Base-by-base conservation (phyloP, 2,329 filamentous ascomycete genomes). In the Coccinonectria pachysandricola region DNA sequence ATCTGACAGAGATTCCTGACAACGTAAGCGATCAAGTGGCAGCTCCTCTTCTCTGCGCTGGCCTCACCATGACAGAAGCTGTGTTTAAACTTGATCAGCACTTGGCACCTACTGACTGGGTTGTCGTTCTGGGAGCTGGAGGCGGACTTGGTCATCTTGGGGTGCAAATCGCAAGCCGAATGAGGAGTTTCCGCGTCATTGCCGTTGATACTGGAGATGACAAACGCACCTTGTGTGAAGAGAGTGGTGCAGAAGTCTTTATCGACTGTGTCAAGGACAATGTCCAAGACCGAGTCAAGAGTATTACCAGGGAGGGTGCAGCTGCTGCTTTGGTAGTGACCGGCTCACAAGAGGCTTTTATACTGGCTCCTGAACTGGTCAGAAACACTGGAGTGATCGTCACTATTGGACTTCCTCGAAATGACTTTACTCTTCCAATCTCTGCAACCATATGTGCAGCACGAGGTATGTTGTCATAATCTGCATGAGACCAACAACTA, bases 131-230 rank as follows among this genome's bases (percentile, higher is more conserved):
- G 6, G 52, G 52, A 0, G 40, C 52, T 0, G 52, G 51, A 0
- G 51, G 52, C 0, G 52, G 52, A 0, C 36, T 55, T 4, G 52
- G 52, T 0, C 52, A 55, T 11, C 12, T 55, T 0, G 52, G 51
- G 1, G 42, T 55, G 0, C 52, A 55, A 14, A 50, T 53, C 3
- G 45, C 51, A 0, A 35, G 27, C 5, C 32, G 30, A 2, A 5
- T 49, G 1, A 36, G 30, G 3, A 32, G 31, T 0, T 35, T 38
- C 5, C 34, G 43, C 0, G 44, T 52, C 0, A 48, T 55, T 2
- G 51, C 44, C 0, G 26, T 55, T 0, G 52, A 55, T n/a, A 28
- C 37, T 0, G 48, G 49, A 3, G 23, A 38, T 2, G 4, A 30
- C 0, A 44, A 47, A 4, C 40, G 42, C 2, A 25, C 38, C 0